A percentile compares a stretch with the other conserved stretches of the same genome.
Evolutionary conservation across 441 rosid species (phyloP).

Genomic region (Omphalea diandra): DNA sequence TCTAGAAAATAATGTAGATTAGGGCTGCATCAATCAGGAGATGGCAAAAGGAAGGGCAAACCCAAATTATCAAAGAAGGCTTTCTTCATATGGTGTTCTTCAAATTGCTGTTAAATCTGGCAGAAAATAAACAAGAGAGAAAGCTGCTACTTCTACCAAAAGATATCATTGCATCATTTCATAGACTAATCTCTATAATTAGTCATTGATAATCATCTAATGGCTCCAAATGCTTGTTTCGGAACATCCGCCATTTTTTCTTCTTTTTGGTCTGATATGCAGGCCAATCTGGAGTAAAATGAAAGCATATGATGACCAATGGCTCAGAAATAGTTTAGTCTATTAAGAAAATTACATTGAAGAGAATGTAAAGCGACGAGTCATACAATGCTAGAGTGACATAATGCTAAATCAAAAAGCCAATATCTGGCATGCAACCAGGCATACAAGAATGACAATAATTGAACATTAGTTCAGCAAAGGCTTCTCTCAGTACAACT

Average conservation of each 20-base stretch:
- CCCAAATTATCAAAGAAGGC: constrained; percentile 13
- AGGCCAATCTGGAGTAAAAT: constrained; percentile 39
- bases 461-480: no score
- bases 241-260: constrained; percentile 38
- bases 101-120: constrained; percentile 10
- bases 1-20: constrained; percentile 13
- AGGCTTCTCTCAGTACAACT: not conserved
- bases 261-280: constrained; percentile 43
- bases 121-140: not conserved
- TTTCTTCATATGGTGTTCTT: constrained; percentile 10
- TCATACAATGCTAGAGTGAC: not conserved
- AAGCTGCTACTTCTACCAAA: constrained; percentile 12
- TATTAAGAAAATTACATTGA: not conserved
- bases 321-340: not conserved
- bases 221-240: constrained; percentile 35
- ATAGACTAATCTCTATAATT: not conserved
- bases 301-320: constrained; percentile 5
- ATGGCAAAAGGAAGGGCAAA: constrained; percentile 15
- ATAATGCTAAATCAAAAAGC: not conserved
- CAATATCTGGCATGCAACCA: not conserved
- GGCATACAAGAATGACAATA: no score
- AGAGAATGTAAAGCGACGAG: not conserved
- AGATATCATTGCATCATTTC: not conserved
- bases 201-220: constrained; percentile 28
- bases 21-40: constrained; percentile 10